phyloP scores from a whole-genome alignment of 257 asterid species.

The Craterostigma plantagineum region DNA sequence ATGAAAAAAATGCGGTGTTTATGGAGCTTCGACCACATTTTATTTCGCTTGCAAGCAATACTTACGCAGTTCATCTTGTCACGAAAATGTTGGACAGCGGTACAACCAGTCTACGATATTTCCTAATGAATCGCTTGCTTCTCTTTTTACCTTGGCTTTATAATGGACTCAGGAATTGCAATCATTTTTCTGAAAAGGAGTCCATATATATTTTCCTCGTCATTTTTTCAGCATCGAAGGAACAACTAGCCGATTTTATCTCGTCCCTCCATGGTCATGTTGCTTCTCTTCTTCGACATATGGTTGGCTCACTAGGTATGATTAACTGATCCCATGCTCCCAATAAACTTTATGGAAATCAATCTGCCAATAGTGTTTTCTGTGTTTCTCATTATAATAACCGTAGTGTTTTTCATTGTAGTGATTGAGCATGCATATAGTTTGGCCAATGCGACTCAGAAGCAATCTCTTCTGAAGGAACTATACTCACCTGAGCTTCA shows the following conservation, averaged over 20 bases:
- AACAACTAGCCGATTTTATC: conserved; percentile 44
- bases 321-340: neutral
- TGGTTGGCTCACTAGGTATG: conserved; percentile 89
- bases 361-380: neutral
- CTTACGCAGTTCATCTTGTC: conserved; percentile 79
- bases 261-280: conserved; percentile 9
- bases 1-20: conserved; percentile 58
- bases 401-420: too few species aligned
- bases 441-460: conserved; percentile 78
- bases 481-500: conserved; percentile 81
- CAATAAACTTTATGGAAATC: neutral
- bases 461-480: conserved; percentile 74
- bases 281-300: conserved; percentile 7
- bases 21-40: conserved; percentile 64
- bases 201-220: neutral
- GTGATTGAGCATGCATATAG: conserved; percentile 75
- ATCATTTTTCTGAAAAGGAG: conserved; percentile 4
- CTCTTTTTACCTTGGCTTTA: neutral
- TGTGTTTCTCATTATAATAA: too few species aligned
- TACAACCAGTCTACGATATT: conserved; percentile 9
- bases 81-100: conserved; percentile 76
- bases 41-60: conserved; percentile 43
- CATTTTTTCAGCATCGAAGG: conserved; percentile 52
- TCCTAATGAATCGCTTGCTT: neutral
- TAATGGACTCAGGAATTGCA: too few species aligned